Evolutionary conservation across 2,329 filamentous ascomycete genomes (phyloP), one percentile per base, ranked within the genome.

Genomic region (Cytospora leucostoma): DNA sequence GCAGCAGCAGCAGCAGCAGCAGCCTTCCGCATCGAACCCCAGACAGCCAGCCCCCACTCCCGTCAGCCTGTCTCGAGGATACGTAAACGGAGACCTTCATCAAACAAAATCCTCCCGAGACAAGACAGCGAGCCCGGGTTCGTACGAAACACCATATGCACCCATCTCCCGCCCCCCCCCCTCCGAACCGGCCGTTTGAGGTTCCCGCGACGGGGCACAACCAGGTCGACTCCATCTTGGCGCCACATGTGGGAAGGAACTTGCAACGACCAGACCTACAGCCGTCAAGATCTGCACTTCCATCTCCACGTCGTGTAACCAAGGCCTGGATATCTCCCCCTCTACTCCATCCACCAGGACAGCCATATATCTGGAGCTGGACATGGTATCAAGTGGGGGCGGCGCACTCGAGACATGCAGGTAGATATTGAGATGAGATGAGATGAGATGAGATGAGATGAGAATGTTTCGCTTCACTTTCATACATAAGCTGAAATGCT

Each of bases 391-490:
- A 5, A 15, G n/a, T n/a, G 33, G 17, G 38, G 32, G 12, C 12
- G 50, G 35, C 12, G n/a, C 4, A 21, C 10, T 5, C 12, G 55
- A 63, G 61, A 63, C 61, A 64, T 38, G 52, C 32, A 38, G 47
- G 7, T 44, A 52, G 62, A 64, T 40, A 56, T 57, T 4, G 35
- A 60, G 8, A n/a, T 40, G 37, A 8, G 37, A 7, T 40, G 37
- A 44, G 40, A 44, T 19, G 40, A 44, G 40, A 19, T 44, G 40
- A 47, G 40, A 44, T 44, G 38, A 44, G 51, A 56, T 61, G 35
- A 61, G 6, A 52, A 38, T 61, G 57, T 61, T 53, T 61, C 55
- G 62, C 58, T 47, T 64, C 62, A 55, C 51, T 44, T 52, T 38
- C 44, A 44, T 51, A 62, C 55, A 62, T 62, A 58, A 59, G 33